Evolutionary conservation across 306 rosid genomes (phyloP).

Genomic region (Begonia loranthoides): DNA sequence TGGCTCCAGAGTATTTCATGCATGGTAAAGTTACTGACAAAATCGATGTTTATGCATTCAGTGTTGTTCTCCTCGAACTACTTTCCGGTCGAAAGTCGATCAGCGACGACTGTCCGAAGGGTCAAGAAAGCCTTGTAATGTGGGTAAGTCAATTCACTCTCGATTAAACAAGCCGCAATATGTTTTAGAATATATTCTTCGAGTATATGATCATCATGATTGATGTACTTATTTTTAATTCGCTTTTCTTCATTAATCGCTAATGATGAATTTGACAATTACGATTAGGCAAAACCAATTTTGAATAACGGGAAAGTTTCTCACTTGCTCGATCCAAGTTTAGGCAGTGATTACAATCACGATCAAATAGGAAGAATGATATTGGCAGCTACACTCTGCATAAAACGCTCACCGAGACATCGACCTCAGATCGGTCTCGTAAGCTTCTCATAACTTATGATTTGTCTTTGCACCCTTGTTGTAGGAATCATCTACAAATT

Average conservation of each 20-base stretch:
- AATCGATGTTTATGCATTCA: conserved; percentile 83
- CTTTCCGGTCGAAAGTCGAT: conserved; percentile 82
- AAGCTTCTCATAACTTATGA: conserved; percentile 8
- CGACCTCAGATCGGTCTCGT: conserved; percentile 65
- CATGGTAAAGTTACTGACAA: conserved; percentile 86
- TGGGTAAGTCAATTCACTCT: conserved; percentile 52
- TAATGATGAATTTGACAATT: neutral
- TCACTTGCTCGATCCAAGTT: conserved; percentile 65
- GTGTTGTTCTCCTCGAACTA: conserved; percentile 97
- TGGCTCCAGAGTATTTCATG: conserved; percentile 95
- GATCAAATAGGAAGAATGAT: conserved; percentile 58
- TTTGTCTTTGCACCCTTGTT: too few relatives aligned
- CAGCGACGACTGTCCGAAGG: conserved; percentile 42
- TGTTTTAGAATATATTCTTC: too few relatives aligned
- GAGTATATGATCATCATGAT: too few relatives aligned
- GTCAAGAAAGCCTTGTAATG: conserved; percentile 77
- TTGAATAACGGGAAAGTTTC: conserved; percentile 44
- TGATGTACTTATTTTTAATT: too few relatives aligned
- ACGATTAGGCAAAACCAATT: conserved; percentile 64
- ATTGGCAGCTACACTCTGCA: conserved; percentile 80
- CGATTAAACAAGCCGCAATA: too few relatives aligned
- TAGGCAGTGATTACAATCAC: conserved; percentile 34
- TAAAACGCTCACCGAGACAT: conserved; percentile 42
- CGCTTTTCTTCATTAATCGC: too few relatives aligned
- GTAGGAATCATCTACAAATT: too few relatives aligned